Conservation (phyloP, 805 yeast genomes). For the Candida taoyuanica region DNA sequence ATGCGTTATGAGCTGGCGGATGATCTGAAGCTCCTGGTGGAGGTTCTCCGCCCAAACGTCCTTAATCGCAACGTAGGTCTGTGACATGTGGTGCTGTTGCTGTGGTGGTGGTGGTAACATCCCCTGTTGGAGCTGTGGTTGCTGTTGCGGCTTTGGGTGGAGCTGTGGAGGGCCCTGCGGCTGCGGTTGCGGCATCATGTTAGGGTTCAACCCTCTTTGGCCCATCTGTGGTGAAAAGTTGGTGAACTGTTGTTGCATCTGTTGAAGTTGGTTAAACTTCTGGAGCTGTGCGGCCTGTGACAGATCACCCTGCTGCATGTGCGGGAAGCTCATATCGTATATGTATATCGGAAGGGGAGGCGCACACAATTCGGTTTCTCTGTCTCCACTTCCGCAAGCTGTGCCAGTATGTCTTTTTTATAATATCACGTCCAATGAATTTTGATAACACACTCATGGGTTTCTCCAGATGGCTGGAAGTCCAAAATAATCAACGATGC, state of each 20-base stretch:
- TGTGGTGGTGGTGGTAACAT: constrained; percentile 21
- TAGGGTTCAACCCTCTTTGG: constrained; percentile 18
- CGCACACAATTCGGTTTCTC: no score
- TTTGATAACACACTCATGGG: no score
- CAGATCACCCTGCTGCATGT: constrained; percentile 18
- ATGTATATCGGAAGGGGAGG: no score
- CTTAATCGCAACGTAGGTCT: constrained; percentile 32
- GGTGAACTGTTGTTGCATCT: constrained; percentile 18
- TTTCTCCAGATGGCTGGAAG: no score
- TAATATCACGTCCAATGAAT: no score
- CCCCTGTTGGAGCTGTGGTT: constrained; percentile 14
- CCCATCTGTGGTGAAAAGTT: constrained; percentile 15
- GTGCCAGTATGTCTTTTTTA: no score
- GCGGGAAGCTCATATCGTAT: constrained; percentile 22
- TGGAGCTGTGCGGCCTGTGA: constrained; percentile 16
- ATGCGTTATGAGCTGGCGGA: constrained; percentile 53
- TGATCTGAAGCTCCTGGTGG: constrained; percentile 58
- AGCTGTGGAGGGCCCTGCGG: constrained; percentile 17
- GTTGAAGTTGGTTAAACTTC: constrained; percentile 19
- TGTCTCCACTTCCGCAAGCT: no score
- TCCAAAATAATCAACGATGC: no score
- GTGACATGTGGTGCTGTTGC: constrained; percentile 33
- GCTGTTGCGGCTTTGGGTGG: constrained; percentile 15
- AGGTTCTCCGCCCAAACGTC: constrained; percentile 75
- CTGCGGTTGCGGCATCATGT: constrained; percentile 10